A percentile compares a stretch with the other conserved stretches of the same genome.
Conservation (phyloP, 306 rosid species). For the Senna tora region DNA sequence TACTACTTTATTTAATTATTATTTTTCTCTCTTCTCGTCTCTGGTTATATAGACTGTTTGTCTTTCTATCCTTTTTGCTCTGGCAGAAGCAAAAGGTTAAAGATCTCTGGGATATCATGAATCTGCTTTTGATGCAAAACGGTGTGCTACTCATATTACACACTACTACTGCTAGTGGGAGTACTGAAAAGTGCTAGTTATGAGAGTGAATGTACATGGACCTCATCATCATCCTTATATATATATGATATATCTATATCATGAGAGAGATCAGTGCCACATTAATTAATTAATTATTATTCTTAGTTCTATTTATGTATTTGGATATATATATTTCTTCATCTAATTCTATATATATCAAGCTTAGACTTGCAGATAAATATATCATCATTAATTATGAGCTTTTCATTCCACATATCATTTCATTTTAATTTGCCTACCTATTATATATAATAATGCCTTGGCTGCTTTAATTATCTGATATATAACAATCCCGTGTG, state of each 20-base stretch:
- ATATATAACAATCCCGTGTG: slow-evolving; percentile 1
- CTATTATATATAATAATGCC: too few species aligned
- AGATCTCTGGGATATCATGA: slow-evolving; percentile 49
- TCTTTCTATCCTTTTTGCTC: slow-evolving; percentile 53
- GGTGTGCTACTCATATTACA: slow-evolving; percentile 48
- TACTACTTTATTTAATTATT: slow-evolving; percentile 32
- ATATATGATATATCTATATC: background rate
- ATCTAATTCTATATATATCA: slow-evolving; percentile 19
- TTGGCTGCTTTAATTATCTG: slow-evolving; percentile 29
- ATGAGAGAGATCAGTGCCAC: slow-evolving; percentile 9
- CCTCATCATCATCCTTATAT: slow-evolving; percentile 14
- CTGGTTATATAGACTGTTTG: slow-evolving; percentile 40
- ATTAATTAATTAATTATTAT: background rate
- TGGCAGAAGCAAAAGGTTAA: slow-evolving; percentile 51
- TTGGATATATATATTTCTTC: background rate
- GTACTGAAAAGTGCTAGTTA: slow-evolving; percentile 45
- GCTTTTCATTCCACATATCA: slow-evolving; percentile 19
- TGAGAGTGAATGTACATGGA: slow-evolving; percentile 40
- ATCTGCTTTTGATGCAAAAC: slow-evolving; percentile 54
- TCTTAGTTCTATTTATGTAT: slow-evolving; percentile 24
- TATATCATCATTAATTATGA: background rate
- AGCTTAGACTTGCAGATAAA: slow-evolving; percentile 35
- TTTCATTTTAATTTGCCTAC: too few species aligned
- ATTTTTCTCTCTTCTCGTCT: background rate
- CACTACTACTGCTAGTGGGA: slow-evolving; percentile 48